These are phyloP conservation scores for Cucurbita pepo DNA, from an alignment of 306 rosid species.

Conservation along the genomic window DNA sequence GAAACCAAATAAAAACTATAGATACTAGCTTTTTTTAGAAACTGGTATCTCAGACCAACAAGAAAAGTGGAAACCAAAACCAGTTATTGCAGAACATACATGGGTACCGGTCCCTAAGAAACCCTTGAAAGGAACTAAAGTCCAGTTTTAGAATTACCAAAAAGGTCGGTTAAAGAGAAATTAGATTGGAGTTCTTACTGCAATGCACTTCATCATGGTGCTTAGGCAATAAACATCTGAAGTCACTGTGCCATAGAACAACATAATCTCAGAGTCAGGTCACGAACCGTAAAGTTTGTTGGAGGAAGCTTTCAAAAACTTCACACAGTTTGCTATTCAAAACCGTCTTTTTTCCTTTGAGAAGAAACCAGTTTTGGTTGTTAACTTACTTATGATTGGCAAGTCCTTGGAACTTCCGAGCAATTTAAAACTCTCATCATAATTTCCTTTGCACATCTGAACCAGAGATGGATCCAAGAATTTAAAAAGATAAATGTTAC, in stretches of 20 bases:
- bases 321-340: neutral
- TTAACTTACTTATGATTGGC: conserved; percentile 84
- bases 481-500: neutral
- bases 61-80: neutral
- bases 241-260: conserved; percentile 47
- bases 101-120: neutral
- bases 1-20: neutral
- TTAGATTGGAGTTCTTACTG: conserved; percentile 32
- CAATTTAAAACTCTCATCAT: conserved; percentile 49
- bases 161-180: neutral
- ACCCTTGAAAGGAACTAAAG: neutral
- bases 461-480: neutral
- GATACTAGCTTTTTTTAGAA: neutral
- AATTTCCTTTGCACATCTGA: conserved; percentile 48
- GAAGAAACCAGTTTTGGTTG: neutral
- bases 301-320: neutral
- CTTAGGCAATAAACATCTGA: conserved; percentile 59
- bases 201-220: conserved; percentile 94
- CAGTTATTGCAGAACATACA: neutral
- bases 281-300: neutral
- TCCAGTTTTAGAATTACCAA: neutral
- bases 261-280: neutral
- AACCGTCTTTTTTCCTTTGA: neutral
- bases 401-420: conserved; percentile 74
- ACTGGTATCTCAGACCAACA: neutral